Base-by-base conservation (phyloP, 805 yeast genomes). In the Monosporozyma solicola region DNA sequence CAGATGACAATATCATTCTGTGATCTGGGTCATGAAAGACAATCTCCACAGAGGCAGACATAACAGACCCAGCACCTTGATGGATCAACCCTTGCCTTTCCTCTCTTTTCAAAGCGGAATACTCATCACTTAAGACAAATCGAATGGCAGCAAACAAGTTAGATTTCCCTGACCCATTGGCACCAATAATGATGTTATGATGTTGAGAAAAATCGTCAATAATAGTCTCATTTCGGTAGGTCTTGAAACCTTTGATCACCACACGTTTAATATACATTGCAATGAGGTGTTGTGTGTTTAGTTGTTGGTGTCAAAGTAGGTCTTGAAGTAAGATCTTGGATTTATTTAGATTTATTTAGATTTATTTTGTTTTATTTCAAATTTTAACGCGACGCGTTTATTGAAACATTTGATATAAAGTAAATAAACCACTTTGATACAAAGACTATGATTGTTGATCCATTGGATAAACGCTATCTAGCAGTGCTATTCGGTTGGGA, bases 111-210 rank as follows among this genome's bases (percentile, higher is more conserved):
- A 91, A 78, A 64, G 88, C 85, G 2, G 87, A 84, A 66, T 87
- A 88, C 35, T 92, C 95, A 65, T 92, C 97, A 47, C 95, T 84
- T 22, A 94, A 69, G 10, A 90, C 97, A 71, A 91, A 94, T 56
- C 97, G 75, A 53, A 92, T 86, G 10, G 99, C 98, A 15, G 96
- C 90, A 68, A 92, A 94, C 70, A 92, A 86, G 68, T 94, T 92
- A 43, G 96, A 87, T 67, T 94, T 92, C 8, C 99, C 99, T 8
- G 96, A 87, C n/a, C 97, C 97, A 69, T 91, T 91, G 50, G 96
- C 73, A 2, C 97, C 97, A 33, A 91, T 89, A 15, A 86, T 82
- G 22, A 92, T 95, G 70, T 92, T 92, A 63, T 84, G 85, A 52
- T 81, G 80, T 0, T 95, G 92, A 1, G 95, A 85, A 33, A 94